Percentiles rank a stretch among this genome's conserved stretches.
These are phyloP conservation scores for Xylaria sp. DNA, from an alignment of 2,329 filamentous ascomycete species.

Conservation along the genomic window DNA sequence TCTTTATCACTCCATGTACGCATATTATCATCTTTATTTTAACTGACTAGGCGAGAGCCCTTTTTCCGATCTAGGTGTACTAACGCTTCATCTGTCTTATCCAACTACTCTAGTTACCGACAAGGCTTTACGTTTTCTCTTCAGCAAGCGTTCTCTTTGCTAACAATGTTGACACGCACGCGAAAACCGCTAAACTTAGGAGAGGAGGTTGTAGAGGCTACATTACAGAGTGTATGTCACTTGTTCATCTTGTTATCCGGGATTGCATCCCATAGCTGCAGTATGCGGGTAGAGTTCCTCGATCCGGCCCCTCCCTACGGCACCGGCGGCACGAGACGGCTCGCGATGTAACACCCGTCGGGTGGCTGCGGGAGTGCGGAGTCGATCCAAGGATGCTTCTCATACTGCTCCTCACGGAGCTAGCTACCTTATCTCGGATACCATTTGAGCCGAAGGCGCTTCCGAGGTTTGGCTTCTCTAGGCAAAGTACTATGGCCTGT, in stretches of 20 bases:
- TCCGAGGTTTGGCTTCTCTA: not conserved
- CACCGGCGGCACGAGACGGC: slow-evolving; percentile 13
- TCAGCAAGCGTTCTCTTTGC: not conserved
- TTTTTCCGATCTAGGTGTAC: not conserved
- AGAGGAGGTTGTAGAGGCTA: not conserved
- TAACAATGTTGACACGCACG: not conserved
- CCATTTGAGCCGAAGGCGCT: not conserved
- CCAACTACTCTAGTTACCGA: not conserved
- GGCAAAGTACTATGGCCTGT: not conserved
- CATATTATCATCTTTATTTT: not conserved
- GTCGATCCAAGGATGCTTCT: not conserved
- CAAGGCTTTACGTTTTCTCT: too few relatives aligned
- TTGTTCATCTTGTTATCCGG: not conserved
- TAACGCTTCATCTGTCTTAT: not conserved
- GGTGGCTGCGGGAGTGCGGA: slow-evolving; percentile 2
- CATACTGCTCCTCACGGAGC: not conserved
- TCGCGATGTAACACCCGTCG: slow-evolving; percentile 21
- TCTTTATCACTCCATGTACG: not conserved
- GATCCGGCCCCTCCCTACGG: slow-evolving; percentile 10
- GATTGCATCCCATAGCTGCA: slow-evolving; percentile 21
- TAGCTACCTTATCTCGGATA: slow-evolving; percentile 1
- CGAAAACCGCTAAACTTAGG: not conserved
- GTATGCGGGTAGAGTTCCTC: slow-evolving; percentile 20
- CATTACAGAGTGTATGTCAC: slow-evolving; percentile 2
- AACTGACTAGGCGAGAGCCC: not conserved